Evolutionary conservation across 1,284 basidiomycete species (phyloP).

Genomic region (Pisolithus thermaeus): DNA sequence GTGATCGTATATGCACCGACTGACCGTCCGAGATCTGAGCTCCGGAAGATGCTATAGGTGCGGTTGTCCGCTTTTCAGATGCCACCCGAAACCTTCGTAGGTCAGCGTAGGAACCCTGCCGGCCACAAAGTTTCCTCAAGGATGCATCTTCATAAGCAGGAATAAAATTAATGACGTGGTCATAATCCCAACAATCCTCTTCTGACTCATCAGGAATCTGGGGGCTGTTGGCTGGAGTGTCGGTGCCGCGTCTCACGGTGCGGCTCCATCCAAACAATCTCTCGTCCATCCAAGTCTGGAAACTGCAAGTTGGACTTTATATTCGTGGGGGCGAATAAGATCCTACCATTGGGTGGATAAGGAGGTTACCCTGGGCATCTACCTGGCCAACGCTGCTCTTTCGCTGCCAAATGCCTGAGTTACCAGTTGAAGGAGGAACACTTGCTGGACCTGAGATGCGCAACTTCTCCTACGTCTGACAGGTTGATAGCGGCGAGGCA

Average conservation of each 20-base stretch:
- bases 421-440: constrained; percentile 70
- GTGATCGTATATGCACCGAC: constrained; percentile 43
- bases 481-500: not conserved
- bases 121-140: constrained; percentile 50
- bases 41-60: constrained; percentile 13
- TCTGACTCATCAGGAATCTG: constrained; percentile 67
- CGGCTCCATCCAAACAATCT: constrained; percentile 88
- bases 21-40: constrained; percentile 29
- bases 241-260: constrained; percentile 65
- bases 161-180: constrained; percentile 65
- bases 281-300: constrained; percentile 85
- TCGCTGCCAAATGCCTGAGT: constrained; percentile 64
- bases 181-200: constrained; percentile 75
- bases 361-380: constrained; percentile 71
- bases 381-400: constrained; percentile 71
- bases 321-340: not conserved
- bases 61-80: constrained; percentile 11
- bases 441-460: constrained; percentile 80
- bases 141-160: constrained; percentile 42
- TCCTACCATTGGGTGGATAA: constrained; percentile 74
- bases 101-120: constrained; percentile 73
- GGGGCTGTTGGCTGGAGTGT: constrained; percentile 59
- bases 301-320: not conserved
- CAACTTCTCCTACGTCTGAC: constrained; percentile 39
- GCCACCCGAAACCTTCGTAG: constrained; percentile 60